Base-by-base conservation (phyloP, 2,329 filamentous ascomycete species). In the Fusarium decemcellulare region DNA sequence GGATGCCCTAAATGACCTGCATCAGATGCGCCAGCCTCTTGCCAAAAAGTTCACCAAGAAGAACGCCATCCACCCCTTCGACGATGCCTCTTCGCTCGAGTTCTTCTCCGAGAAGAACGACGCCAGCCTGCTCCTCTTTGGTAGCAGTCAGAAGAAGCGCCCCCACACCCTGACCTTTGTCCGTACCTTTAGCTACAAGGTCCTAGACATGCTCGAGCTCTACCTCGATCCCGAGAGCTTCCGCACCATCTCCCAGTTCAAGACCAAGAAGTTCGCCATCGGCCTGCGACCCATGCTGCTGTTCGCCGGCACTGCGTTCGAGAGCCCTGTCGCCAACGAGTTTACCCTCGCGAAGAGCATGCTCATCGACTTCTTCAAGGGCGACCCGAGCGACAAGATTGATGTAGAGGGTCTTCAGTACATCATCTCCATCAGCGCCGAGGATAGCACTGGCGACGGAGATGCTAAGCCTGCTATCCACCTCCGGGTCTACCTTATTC, bases 81-180 rank as follows among this genome's bases (percentile, higher is more conserved):
- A 98, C 81, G 94, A 97, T 79, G 84, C 92, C 69, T 86, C 91
- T 30, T 95, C 92, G 56, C 88, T 98, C 72, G 94, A 98, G 82
- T 99, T 99, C 85, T 95, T 99, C 85, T 92, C 92, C 68, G 91
- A 95, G 78, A 99, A 98, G 85, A 99, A 99, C 83, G 96, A 99
- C 80, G 91, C 93, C 76, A 92, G 91, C 47, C 85, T 98, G 50
- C 87, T 98, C 71, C 87, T 96, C 71, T 97, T 97, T 75, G 95
- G 91, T 55, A 91, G 89, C 79, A 92, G 91, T 81, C 93, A 88
- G 80, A 99, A 98, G 87, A 99, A 98, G 87, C 88, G 96, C n/a
- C 95, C 95, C 6, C 94, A 99, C 81, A 91, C 91, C 67, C 80
- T 99, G 74, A 98, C 94, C 1, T 81, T 98, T 47, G 86, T 92